phyloP scores from a whole-genome alignment of 306 rosid species.

The Alnus rubra region DNA sequence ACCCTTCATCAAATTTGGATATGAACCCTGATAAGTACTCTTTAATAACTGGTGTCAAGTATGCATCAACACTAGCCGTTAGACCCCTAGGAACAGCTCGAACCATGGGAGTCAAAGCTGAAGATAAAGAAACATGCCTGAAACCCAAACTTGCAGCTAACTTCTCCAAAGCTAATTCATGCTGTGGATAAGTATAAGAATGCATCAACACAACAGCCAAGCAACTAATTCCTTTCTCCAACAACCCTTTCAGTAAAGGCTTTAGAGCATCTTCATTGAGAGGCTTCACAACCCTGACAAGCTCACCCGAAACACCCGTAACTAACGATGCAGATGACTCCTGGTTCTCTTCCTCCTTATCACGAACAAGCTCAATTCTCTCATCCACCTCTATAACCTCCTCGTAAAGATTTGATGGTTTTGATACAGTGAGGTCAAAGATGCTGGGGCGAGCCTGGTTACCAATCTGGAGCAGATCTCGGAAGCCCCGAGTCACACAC shows the following conservation, averaged over 20 bases:
- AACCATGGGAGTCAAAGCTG: constrained; percentile 94
- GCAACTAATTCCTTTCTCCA: constrained; percentile 73
- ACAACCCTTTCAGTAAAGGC: constrained; percentile 52
- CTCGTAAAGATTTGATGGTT: constrained; percentile 85
- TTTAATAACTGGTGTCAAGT: constrained; percentile 92
- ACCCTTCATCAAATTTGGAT: constrained; percentile 79
- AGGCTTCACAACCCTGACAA: constrained; percentile 72
- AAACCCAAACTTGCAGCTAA: constrained; percentile 82
- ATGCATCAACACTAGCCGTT: constrained; percentile 95
- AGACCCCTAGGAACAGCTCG: constrained; percentile 97
- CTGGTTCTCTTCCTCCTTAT: constrained; percentile 32
- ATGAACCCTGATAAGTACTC: constrained; percentile 90
- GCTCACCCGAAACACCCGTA: constrained; percentile 87
- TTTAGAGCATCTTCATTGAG: constrained; percentile 57
- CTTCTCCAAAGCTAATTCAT: constrained; percentile 61
- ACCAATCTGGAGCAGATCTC: constrained; percentile 82
- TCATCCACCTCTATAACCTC: constrained; percentile 88
- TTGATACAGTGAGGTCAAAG: constrained; percentile 80
- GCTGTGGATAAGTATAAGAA: constrained; percentile 81
- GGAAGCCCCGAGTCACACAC: constrained; percentile 86
- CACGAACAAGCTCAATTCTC: constrained; percentile 69
- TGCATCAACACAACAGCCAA: constrained; percentile 94
- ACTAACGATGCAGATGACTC: constrained; percentile 38
- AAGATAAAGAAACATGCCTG: constrained; percentile 85
- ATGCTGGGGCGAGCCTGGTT: constrained; percentile 96